Evolutionary conservation across 2,329 filamentous ascomycete genomes (phyloP), one percentile per base, ranked within the genome.

Genomic region (Alternaria arborescens): DNA sequence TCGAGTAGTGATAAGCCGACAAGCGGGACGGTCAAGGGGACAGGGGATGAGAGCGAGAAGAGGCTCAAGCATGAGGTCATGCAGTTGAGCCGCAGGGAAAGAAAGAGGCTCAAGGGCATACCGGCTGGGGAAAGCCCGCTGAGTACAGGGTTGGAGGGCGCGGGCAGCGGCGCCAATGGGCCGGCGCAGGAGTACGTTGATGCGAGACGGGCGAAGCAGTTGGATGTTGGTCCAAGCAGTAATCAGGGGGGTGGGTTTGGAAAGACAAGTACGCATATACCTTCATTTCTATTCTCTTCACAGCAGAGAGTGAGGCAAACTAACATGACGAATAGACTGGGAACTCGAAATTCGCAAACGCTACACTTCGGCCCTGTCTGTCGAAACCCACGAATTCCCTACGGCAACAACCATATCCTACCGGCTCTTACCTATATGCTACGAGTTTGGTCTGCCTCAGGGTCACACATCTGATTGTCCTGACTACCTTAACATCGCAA

Each of bases 201-300:
- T 8, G 75, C 77, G 26, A 74, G 78, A 53, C 61, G 74, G 47
- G 78, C 76, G 55, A 85, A 84, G 69, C 74, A 84, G 44, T 82
- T 85, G 28, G 85, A 89, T 30, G 87, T 92, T 58, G 85, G 88
- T 8, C 88, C 90, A 26, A 85, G 89, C 28, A 72, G 70, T 89
- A 88, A 72, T 34, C 89, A 90, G 24, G 89, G 88, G 28, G 90
- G 88, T 32, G 90, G 90, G 20, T 84, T 94, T 46, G 93, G 92
- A 68, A 93, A 94, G 83, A 96, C 85, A 36, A 88, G 90, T 93
- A 83, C 75, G 89, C 80, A 8, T 30, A 16, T 28, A 26, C 38
- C n/a, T n/a, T 22, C 4, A 10, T 30, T 26, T 5, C 48, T 14
- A 28, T 6, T 30, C 14, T 16, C 32, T 36, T 3, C 11, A 30